Evolutionary conservation across 2,329 filamentous ascomycete species (phyloP), one percentile per base, ranked within the genome.

Genomic region (Talaromyces sp.): DNA sequence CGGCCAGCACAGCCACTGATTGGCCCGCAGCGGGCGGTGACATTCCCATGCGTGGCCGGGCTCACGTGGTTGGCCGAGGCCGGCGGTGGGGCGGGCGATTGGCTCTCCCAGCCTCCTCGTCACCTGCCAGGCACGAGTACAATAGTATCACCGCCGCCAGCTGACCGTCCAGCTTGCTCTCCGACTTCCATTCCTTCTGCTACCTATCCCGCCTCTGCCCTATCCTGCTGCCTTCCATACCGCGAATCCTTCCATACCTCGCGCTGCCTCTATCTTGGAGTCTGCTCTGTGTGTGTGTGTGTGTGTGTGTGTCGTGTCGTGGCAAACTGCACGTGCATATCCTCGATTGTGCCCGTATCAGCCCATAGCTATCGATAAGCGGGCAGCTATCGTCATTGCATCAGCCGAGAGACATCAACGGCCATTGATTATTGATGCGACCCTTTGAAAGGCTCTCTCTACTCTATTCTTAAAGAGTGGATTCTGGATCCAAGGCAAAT

Each of bases 11-110:
- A 10, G 18, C 18, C 54, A 28, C 23, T 56, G 55, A 63, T 63
- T 63, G 55, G 62, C 51, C 51, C 40, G 18, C 5, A 8, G 3
- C 10, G 33, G 14, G 12, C 8, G 23, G 28, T 61, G n/a, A 53
- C 58, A 63, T 61, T 63, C 56, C 30, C 56, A 56, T 64, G 67
- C 66, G 68, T 66, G 68, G 68, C 65, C 67, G 67, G 68, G 56
- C 63, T 70, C 66, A 70, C 68, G 64, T 71, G 69, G 63, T 61
- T 64, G 53, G 54, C 27, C 55, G 64, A 54, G 63, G 60, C 56
- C 56, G 66, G 63, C 30, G 33, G 50, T 47, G 69, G 64, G 65
- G 67, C 69, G 65, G 65, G 44, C 56, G 56, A 63, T 60, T 57
- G 52, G 34, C 44, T 30, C 40, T 30, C 59, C 59, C 62, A 62